Conservation (phyloP, 768 basidiomycete species). For the Lactifluus subvellereus region DNA sequence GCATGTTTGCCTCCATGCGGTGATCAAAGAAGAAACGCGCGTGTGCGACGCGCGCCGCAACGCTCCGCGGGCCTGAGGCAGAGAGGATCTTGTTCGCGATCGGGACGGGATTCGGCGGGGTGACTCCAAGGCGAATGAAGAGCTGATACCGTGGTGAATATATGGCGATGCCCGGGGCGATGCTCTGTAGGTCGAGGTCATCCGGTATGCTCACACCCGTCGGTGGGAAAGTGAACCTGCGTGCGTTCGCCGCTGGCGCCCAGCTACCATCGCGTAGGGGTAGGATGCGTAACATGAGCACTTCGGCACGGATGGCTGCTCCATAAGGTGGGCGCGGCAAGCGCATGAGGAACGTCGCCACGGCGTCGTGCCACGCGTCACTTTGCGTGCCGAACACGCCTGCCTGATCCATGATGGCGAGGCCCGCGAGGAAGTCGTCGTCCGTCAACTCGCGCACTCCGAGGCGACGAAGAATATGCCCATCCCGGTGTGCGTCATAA, state of each 20-base stretch:
- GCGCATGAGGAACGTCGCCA: neutral
- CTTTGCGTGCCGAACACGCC: neutral
- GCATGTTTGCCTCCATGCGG: constrained; percentile 4
- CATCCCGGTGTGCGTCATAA: constrained; percentile 3
- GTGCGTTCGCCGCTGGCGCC: neutral
- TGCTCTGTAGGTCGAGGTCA: constrained; percentile 19
- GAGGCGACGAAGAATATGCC: constrained; percentile 7
- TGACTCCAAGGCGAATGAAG: constrained; percentile 13
- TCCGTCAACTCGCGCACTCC: constrained; percentile 20
- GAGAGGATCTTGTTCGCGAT: constrained; percentile 19
- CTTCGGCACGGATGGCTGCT: neutral
- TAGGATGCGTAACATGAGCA: constrained; percentile 11
- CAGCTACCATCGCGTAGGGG: constrained; percentile 15
- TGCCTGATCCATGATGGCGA: constrained; percentile 8
- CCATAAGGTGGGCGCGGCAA: neutral
- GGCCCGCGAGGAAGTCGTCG: constrained; percentile 8
- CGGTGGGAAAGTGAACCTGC: constrained; percentile 9
- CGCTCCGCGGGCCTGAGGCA: neutral
- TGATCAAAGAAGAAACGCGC: constrained; percentile 24
- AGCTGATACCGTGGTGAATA: constrained; percentile 15
- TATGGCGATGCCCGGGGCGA: constrained; percentile 3
- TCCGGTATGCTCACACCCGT: constrained; percentile 8
- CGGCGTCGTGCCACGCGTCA: constrained; percentile 13
- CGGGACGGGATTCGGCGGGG: neutral
- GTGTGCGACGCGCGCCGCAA: constrained; percentile 4